Evolutionary conservation across 257 asterid species (phyloP).

Genomic region (Cynanchum wilfordii): DNA sequence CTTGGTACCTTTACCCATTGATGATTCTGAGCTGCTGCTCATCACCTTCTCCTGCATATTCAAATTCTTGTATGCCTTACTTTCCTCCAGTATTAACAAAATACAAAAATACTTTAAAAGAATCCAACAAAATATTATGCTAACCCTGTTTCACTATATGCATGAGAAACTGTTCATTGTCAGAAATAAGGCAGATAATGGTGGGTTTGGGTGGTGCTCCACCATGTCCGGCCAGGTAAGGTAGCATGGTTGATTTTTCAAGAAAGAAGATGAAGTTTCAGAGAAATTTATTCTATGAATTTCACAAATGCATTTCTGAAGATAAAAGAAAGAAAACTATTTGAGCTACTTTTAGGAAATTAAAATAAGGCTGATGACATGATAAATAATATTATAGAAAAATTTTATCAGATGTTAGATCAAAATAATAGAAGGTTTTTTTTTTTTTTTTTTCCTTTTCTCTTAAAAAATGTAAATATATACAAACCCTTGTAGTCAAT

Average conservation of each 20-base stretch:
- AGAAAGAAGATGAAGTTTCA: background rate
- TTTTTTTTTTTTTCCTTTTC: too few relatives aligned
- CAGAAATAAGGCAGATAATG: background rate
- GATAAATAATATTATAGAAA: too few relatives aligned
- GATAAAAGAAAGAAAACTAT: too few relatives aligned
- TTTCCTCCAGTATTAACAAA: background rate
- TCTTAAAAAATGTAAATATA: too few relatives aligned
- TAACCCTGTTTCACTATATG: background rate
- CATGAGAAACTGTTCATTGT: background rate
- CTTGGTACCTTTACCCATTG: slow-evolving; percentile 19
- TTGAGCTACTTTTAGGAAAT: too few relatives aligned
- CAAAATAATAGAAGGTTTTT: too few relatives aligned
- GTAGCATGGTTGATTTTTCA: background rate
- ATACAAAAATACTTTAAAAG: too few relatives aligned
- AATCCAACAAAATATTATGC: background rate
- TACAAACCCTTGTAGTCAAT: too few relatives aligned
- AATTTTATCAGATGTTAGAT: too few relatives aligned
- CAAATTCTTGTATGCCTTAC: background rate
- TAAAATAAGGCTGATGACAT: too few relatives aligned
- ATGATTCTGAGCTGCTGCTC: background rate
- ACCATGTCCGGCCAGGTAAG: background rate
- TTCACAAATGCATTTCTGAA: too few relatives aligned
- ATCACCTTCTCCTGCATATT: background rate
- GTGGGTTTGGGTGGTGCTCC: background rate
- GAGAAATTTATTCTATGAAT: background rate